These are phyloP conservation scores for Erigeron canadensis DNA, from an alignment of 129 eudicot genomes.

Conservation along the genomic window DNA sequence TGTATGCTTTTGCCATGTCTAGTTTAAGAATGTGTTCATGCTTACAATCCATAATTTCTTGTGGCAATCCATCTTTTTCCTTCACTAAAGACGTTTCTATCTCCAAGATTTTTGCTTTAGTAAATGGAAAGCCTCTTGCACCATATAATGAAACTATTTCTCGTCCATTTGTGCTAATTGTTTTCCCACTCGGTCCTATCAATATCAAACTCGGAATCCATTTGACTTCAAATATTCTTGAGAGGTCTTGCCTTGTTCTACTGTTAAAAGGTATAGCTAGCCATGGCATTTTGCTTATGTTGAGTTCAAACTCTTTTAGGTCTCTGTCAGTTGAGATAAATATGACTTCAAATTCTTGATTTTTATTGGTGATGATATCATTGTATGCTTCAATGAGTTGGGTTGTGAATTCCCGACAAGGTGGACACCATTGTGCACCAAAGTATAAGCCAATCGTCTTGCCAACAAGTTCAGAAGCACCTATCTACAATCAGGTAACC, in stretches of 20 bases:
- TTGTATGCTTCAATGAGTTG: slow-evolving; percentile 46
- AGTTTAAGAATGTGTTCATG: slow-evolving; percentile 49
- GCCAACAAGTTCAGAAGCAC: slow-evolving; percentile 44
- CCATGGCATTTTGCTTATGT: slow-evolving; percentile 59
- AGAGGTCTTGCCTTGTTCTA: slow-evolving; percentile 43
- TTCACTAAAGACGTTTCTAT: slow-evolving; percentile 37
- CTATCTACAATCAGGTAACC: slow-evolving; percentile 28
- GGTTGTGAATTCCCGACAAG: slow-evolving; percentile 42
- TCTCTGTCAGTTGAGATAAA: slow-evolving; percentile 51
- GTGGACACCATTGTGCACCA: slow-evolving; percentile 60
- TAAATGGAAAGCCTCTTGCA: slow-evolving; percentile 52
- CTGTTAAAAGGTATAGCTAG: slow-evolving; percentile 48
- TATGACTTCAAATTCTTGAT: slow-evolving; percentile 44
- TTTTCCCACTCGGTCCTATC: slow-evolving; percentile 47
- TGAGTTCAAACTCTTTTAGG: slow-evolving; percentile 38
- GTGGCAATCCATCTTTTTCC: slow-evolving; percentile 45
- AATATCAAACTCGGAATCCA: slow-evolving; percentile 48
- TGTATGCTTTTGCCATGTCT: slow-evolving; percentile 42
- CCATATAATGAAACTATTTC: slow-evolving; percentile 40
- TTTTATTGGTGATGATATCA: slow-evolving; percentile 27
- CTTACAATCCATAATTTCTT: slow-evolving; percentile 34
- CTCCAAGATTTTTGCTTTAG: slow-evolving; percentile 34
- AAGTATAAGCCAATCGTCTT: slow-evolving; percentile 54
- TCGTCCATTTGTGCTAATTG: slow-evolving; percentile 40
- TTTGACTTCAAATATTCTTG: slow-evolving; percentile 42